Evolutionary conservation across 2,329 filamentous ascomycete genomes (phyloP), one percentile per base, ranked within the genome.

Genomic region (Orbilia oligospora): DNA sequence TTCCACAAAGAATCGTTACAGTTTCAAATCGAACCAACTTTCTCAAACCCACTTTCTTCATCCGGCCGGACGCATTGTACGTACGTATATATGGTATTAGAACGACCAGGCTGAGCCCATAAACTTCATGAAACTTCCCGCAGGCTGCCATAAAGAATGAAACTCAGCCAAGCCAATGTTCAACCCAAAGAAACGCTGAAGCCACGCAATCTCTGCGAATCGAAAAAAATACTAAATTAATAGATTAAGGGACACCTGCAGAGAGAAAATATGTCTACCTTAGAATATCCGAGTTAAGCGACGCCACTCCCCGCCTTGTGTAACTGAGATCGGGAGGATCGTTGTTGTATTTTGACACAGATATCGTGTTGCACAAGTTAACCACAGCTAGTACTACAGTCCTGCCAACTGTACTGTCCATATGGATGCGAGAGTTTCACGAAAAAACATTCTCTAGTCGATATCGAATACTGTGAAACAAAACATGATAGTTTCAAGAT

Each of bases 351-450:
- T 67, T 36, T 67, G 27, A 24, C 8, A 27, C 18, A 27, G 27
- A 20, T 38, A 14, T 51, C 55, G 69, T 36, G 69, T 72, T 72
- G 49, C 61, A 72, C 58, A 30, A 30, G n/a, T n/a, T n/a, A 33
- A 27, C 18, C 55, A 33, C 18, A 9, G 9, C 44, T n/a, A n/a
- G n/a, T n/a, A n/a, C n/a, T n/a, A n/a, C n/a, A n/a, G n/a, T n/a
- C n/a, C n/a, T n/a, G n/a, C n/a, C n/a, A n/a, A n/a, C n/a, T n/a
- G n/a, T n/a, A n/a, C n/a, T n/a, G n/a, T n/a, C n/a, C n/a, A n/a
- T n/a, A n/a, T n/a, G n/a, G n/a, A n/a, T n/a, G n/a, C n/a, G n/a
- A n/a, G n/a, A n/a, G n/a, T n/a, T n/a, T n/a, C n/a, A n/a, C n/a
- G 33, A 5, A 36, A 8, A 3, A 30, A 30, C 30, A n/a, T n/a